Evolutionary conservation across 306 rosid species (phyloP).

Genomic region (Trifolium fragiferum): DNA sequence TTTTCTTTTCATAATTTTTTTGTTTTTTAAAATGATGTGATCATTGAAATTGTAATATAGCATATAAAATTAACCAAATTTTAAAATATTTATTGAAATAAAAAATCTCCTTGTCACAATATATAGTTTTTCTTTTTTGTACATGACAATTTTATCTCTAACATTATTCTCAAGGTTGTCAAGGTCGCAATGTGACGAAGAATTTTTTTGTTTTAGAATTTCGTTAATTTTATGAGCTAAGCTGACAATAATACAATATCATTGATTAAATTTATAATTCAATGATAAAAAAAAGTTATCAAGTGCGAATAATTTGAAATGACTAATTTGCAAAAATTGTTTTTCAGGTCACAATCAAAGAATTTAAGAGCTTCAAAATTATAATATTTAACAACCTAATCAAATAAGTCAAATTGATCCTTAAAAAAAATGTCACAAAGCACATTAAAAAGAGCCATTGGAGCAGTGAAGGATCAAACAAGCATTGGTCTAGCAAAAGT

Average conservation of each 20-base stretch:
- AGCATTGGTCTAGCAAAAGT: constrained; percentile 92
- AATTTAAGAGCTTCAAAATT: constrained; percentile 10
- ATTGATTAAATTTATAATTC: background rate
- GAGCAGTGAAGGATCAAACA: constrained; percentile 91
- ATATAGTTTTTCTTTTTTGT: background rate
- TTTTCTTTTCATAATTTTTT: background rate
- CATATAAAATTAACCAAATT: background rate
- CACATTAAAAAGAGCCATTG: constrained; percentile 73
- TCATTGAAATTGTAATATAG: background rate
- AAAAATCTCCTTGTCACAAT: background rate
- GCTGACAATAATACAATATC: background rate
- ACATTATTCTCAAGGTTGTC: background rate
- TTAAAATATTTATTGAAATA: background rate
- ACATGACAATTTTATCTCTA: background rate
- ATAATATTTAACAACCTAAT: constrained; percentile 1
- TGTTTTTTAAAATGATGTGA: background rate
- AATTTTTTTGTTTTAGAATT: background rate
- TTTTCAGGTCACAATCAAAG: constrained; percentile 6
- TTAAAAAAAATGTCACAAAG: constrained; percentile 55
- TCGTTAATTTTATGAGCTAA: background rate
- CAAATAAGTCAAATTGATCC: background rate
- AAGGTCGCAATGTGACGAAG: background rate
- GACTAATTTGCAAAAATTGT: background rate
- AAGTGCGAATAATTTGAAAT: background rate
- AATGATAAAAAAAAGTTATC: background rate